Evolutionary conservation across 129 eudicot genomes (phyloP), one percentile per base, ranked within the genome.

Genomic region (Calendula officinalis): DNA sequence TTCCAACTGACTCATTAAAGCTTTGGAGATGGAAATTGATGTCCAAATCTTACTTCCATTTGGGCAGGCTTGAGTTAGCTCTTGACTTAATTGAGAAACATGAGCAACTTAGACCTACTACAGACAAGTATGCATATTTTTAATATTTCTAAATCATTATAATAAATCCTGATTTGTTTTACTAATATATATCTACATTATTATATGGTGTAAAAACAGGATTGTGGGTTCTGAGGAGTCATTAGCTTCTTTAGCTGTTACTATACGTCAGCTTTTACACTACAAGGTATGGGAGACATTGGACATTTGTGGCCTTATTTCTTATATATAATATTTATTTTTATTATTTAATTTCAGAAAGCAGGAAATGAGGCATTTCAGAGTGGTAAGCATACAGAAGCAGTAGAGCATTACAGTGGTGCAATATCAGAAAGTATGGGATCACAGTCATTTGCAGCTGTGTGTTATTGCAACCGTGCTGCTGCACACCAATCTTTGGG

Each of bases 391-490:
- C 81, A 83, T 78, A 30, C 79, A 16, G 96, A 92, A 76, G 98
- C 98, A 33, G 57, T 92, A 34, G 98, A 85, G 78, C 90, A 92
- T 69, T 92, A 92, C 74, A 83, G 89, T 30, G 66, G 79, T 40
- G 98, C 95, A 34, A 85, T 92, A 77, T 88, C 83, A 9, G 77
- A 72, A 70, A 92, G 96, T 69, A 66, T 80, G 8, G 91, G 88
- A 39, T 88, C 96, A 41, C 89, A 85, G 13, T 77, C 95, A 51
- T 92, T 92, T 83, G 82, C 95, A 66, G 96, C 98, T 58, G 83
- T 88, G 46, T 92, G 98, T 68, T 85, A 88, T 58, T 83, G 95
- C 79, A 92, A 92, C 77, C 98, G 96, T 63, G 98, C 98, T 66
- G 98, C 98, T 75, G 96, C 98, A 4, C 77, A 81, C 78, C 98